phyloP scores from a whole-genome alignment of 176 grass and related monocot genomes.

The Bonia amplexicaulis region DNA sequence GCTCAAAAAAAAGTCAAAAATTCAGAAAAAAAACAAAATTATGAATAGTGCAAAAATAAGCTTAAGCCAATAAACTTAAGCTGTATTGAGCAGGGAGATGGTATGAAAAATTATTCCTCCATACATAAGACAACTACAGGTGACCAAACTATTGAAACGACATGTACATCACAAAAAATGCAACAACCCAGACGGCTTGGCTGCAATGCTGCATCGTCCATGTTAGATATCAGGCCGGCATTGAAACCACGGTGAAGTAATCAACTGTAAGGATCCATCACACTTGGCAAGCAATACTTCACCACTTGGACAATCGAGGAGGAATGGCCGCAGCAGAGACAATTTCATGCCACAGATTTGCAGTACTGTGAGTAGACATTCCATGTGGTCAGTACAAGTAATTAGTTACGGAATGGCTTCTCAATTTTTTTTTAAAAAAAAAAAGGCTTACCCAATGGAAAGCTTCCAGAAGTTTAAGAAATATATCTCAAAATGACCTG shows the following conservation, averaged over 20 bases:
- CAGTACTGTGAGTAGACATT: neutral
- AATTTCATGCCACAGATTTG: neutral
- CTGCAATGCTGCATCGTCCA: neutral
- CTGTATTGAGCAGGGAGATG: too few relatives aligned
- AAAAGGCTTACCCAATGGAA: neutral
- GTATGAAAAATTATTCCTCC: neutral
- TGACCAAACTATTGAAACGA: neutral
- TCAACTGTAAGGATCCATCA: neutral
- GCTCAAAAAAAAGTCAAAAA: too few relatives aligned
- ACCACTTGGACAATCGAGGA: neutral
- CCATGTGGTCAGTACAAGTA: neutral
- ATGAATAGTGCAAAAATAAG: too few relatives aligned
- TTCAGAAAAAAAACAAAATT: too few relatives aligned
- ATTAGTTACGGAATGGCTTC: neutral
- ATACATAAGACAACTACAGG: neutral
- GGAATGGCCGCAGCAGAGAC: neutral
- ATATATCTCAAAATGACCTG: neutral
- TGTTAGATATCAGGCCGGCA: neutral
- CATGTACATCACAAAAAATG: conserved; percentile 8
- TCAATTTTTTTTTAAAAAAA: neutral
- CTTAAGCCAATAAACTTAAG: too few relatives aligned
- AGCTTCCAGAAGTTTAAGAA: neutral
- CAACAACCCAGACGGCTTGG: neutral
- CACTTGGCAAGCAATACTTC: neutral
- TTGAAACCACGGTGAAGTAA: neutral